A percentile compares a stretch with the other conserved stretches of the same genome.
These are phyloP conservation scores for Sapria himalayana DNA, from an alignment of 345 rosid species.

Conservation along the genomic window DNA sequence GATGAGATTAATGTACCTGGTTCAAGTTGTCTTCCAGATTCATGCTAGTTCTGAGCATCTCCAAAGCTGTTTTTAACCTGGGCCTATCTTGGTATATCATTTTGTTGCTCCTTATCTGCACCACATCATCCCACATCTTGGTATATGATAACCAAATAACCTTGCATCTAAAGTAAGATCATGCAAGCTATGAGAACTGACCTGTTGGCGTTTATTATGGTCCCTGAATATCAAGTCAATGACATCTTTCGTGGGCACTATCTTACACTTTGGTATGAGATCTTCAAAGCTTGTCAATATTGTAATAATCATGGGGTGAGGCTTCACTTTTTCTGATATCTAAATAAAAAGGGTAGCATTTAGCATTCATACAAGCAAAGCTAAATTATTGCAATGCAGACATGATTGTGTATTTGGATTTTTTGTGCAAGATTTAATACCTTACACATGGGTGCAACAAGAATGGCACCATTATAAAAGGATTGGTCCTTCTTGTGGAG, in stretches of 20 bases:
- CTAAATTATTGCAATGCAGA: not conserved
- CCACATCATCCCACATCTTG: no score
- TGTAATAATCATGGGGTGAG: conserved; percentile 66
- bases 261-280: conserved; percentile 91
- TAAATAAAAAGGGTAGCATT: conserved; percentile 6
- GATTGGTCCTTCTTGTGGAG: conserved; percentile 66
- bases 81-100: conserved; percentile 94
- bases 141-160: not conserved
- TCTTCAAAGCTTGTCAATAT: conserved; percentile 63
- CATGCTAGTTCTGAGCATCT: conserved; percentile 85
- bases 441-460: conserved; percentile 99
- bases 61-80: conserved; percentile 78
- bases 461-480: conserved; percentile 75
- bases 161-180: not conserved
- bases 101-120: conserved; percentile 66
- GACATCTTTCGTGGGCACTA: conserved; percentile 78
- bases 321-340: conserved; percentile 93
- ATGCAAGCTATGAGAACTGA: conserved; percentile 2
- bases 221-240: conserved; percentile 69
- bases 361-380: not conserved
- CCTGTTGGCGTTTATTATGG: conserved; percentile 67
- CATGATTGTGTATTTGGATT: not conserved
- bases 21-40: conserved; percentile 47
- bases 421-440: no score
- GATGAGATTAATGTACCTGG: conserved; percentile 16